Base-by-base conservation (phyloP, 2,329 filamentous ascomycete species). In the Ophiocordyceps sinensis region DNA sequence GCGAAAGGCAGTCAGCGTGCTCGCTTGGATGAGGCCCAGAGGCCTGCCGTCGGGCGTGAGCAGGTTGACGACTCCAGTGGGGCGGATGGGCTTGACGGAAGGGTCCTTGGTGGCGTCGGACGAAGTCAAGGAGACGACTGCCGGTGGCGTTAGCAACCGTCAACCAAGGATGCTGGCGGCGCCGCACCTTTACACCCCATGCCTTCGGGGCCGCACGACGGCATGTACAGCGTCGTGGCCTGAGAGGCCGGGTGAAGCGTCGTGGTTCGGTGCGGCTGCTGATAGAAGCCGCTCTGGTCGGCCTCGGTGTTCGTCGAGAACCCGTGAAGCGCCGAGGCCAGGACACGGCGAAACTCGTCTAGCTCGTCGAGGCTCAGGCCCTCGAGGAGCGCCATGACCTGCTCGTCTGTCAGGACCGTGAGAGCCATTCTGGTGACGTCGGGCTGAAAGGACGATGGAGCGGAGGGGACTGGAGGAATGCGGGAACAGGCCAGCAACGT, bases 1-100 rank as follows among this genome's bases (percentile, higher is more conserved):
- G 45, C 85, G 77, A 59, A 89, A 91, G 3, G 82, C 84, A 0
- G 85, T 91, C 28, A 89, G 63, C 37, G 83, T 78, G 44, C 74
- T 73, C 14, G 84, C 82, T 51, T 85, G 81, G 31, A 91, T 62
- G 42, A 89, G 69, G 5, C 80, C 85, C 5, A 75, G 59, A 0
- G 82, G 71, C 11, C 65, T 60, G 35, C 84, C 84, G 19, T 70
- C 63, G 2, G 73, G 68, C 0, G 67, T 65, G 62, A 84, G 82
- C 38, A 89, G 65, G 26, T 81, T 83, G 39, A 89, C 67, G 8
- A 80, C 75, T 15, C 82, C 82, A 3, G 73, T 77, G 13, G 81
- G 72, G 32, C 58, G 62, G 46, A 68, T 67, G 36, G 62, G 48
- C 45, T 53, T 47, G 41, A 54, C 42, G 42, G 50, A 42, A 14